Evolutionary conservation across 2,329 filamentous ascomycete species (phyloP).

Genomic region (Coniochaeta pulveracea): DNA sequence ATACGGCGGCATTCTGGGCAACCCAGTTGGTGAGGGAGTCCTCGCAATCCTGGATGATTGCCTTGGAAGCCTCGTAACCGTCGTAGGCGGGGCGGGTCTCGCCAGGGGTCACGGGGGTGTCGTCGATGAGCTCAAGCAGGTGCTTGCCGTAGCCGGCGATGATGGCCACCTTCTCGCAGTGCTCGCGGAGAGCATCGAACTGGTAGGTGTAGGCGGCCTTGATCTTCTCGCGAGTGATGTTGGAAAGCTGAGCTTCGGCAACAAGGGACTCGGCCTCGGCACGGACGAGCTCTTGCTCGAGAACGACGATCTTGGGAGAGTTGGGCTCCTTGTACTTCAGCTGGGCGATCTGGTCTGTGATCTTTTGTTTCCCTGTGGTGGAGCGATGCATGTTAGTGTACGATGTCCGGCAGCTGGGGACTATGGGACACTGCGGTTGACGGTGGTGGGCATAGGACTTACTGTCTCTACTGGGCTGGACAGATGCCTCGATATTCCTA

Average conservation of each 20-base stretch:
- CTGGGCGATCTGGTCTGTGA: conserved; percentile 96
- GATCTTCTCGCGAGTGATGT: conserved; percentile 98
- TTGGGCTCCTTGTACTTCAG: conserved; percentile 99
- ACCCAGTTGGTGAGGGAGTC: conserved; percentile 98
- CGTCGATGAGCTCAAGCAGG: conserved; percentile 90
- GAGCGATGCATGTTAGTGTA: conserved; percentile 6
- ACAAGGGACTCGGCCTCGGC: conserved; percentile 98
- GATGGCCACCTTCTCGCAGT: conserved; percentile 96
- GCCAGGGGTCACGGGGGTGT: conserved; percentile 91
- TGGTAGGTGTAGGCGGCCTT: conserved; percentile 98
- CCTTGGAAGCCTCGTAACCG: conserved; percentile 96
- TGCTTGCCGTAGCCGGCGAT: conserved; percentile 98
- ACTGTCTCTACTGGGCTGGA: conserved; percentile 96
- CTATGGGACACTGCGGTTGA: neutral
- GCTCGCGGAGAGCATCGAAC: conserved; percentile 93
- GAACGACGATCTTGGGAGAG: conserved; percentile 91
- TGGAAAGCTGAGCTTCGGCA: conserved; percentile 93
- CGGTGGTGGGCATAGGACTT: conserved; percentile 24
- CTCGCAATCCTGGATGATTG: conserved; percentile 98
- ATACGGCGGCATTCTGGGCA: conserved; percentile 76
- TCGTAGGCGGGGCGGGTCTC: conserved; percentile 95
- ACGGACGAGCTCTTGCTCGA: conserved; percentile 96
- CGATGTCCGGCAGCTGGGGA: neutral
- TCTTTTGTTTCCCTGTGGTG: conserved; percentile 83
- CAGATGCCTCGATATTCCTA: conserved; percentile 95